These are phyloP conservation scores for Aspergillus bombycis DNA, from an alignment of 2,329 filamentous ascomycete genomes.

Conservation along the genomic window DNA sequence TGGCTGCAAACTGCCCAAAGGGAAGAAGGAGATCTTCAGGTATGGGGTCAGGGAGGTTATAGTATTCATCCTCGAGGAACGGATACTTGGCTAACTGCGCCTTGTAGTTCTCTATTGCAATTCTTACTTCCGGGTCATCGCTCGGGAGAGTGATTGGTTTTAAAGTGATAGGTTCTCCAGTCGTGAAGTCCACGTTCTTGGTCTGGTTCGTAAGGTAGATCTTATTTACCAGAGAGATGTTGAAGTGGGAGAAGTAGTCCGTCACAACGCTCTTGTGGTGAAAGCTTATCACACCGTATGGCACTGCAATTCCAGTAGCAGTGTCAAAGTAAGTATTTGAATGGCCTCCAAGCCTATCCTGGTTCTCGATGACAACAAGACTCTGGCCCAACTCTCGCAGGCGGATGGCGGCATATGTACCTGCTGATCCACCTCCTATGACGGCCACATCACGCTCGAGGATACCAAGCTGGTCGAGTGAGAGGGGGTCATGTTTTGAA, in stretches of 20 bases:
- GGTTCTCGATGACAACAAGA: slow-evolving; percentile 13
- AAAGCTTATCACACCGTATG: slow-evolving; percentile 8
- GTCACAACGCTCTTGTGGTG: not conserved
- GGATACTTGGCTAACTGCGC: not conserved
- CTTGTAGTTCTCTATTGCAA: not conserved
- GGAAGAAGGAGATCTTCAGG: too few relatives aligned
- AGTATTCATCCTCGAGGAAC: too few relatives aligned
- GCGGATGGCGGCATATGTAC: not conserved
- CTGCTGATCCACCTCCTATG: not conserved
- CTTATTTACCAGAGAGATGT: not conserved
- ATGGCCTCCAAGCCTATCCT: slow-evolving; percentile 8
- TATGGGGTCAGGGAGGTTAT: too few relatives aligned
- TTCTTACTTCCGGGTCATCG: not conserved
- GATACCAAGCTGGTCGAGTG: not conserved
- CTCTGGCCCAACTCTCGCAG: not conserved
- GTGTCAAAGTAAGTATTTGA: slow-evolving; percentile 9
- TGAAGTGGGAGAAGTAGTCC: slow-evolving; percentile 9
- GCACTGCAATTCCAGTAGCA: not conserved
- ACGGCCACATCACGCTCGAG: not conserved
- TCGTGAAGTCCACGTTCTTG: not conserved
- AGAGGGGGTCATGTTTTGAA: not conserved
- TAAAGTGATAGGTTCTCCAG: not conserved
- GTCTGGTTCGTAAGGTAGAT: not conserved
- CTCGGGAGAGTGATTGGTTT: not conserved
- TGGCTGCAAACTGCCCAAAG: too few relatives aligned